Percentiles rank a stretch among this genome's conserved stretches.
These are phyloP conservation scores for Russula emetica DNA, from an alignment of 768 basidiomycete species.

Conservation along the genomic window DNA sequence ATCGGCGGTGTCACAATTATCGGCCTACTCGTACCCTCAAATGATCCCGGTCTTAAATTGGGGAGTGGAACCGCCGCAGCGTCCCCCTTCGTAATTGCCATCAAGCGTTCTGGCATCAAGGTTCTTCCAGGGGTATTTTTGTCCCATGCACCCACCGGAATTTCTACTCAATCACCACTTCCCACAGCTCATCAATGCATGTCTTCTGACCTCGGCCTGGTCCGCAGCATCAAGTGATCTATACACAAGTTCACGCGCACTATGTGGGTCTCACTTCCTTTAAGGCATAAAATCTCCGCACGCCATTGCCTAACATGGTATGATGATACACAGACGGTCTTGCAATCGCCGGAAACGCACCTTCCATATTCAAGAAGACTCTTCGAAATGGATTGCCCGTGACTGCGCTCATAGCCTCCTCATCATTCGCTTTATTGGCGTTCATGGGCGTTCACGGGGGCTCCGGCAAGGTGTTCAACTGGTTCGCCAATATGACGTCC, in stretches of 20 bases:
- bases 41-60: slow-evolving; percentile 51
- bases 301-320: background rate
- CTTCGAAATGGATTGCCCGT: slow-evolving; percentile 73
- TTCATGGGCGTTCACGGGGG: slow-evolving; percentile 73
- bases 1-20: slow-evolving; percentile 64
- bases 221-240: slow-evolving; percentile 88
- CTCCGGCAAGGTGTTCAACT: slow-evolving; percentile 70
- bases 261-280: slow-evolving; percentile 52
- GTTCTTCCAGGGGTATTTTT: slow-evolving; percentile 67
- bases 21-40: slow-evolving; percentile 77
- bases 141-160: slow-evolving; percentile 25
- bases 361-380: slow-evolving; percentile 68
- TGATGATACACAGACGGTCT: slow-evolving; percentile 58
- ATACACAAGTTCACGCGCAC: slow-evolving; percentile 81
- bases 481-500: slow-evolving; percentile 64
- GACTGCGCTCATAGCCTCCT: slow-evolving; percentile 62
- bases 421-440: slow-evolving; percentile 63
- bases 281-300: slow-evolving; percentile 3
- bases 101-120: slow-evolving; percentile 80
- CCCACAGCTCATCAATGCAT: slow-evolving; percentile 69
- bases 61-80: slow-evolving; percentile 58
- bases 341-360: slow-evolving; percentile 75
- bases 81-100: slow-evolving; percentile 91
- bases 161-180: background rate
- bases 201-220: slow-evolving; percentile 85